phyloP scores from a whole-genome alignment of 129 eudicot species.

The Ambrosia artemisiifolia region DNA sequence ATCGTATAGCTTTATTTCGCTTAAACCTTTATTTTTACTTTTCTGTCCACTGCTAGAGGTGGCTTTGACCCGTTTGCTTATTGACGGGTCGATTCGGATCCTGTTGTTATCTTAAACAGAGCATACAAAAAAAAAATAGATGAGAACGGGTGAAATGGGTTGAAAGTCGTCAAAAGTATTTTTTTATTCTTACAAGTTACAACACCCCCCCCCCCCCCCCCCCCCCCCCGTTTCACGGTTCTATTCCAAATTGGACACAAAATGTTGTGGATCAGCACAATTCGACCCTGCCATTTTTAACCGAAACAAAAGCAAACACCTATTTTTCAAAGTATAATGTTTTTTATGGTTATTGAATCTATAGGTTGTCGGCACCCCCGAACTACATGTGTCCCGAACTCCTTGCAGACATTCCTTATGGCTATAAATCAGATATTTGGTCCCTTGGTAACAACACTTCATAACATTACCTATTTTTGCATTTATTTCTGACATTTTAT shows the following conservation, averaged over 20 bases:
- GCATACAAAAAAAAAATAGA: constrained; percentile 1
- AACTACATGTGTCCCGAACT: constrained; percentile 99
- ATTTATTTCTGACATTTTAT: background rate
- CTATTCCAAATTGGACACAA: background rate
- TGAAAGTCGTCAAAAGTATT: background rate
- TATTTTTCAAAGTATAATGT: background rate
- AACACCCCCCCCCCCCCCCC: too few relatives aligned
- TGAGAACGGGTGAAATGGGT: background rate
- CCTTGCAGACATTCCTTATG: constrained; percentile 92
- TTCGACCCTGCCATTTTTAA: background rate
- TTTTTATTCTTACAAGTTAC: too few relatives aligned
- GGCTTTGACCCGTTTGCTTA: constrained; percentile 4
- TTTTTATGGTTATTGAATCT: constrained; percentile 5
- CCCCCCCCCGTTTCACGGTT: background rate
- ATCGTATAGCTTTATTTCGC: too few relatives aligned
- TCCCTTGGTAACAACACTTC: constrained; percentile 61
- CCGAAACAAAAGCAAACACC: background rate
- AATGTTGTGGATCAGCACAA: background rate
- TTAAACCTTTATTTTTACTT: background rate
- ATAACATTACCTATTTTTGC: background rate
- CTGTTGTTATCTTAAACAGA: background rate
- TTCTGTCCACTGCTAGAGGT: background rate
- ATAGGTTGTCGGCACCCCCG: constrained; percentile 96
- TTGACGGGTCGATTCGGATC: background rate
- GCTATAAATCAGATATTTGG: constrained; percentile 98